Conservation (phyloP, 352 stramenopile genomes). For the Thraustochytrium sp. region DNA sequence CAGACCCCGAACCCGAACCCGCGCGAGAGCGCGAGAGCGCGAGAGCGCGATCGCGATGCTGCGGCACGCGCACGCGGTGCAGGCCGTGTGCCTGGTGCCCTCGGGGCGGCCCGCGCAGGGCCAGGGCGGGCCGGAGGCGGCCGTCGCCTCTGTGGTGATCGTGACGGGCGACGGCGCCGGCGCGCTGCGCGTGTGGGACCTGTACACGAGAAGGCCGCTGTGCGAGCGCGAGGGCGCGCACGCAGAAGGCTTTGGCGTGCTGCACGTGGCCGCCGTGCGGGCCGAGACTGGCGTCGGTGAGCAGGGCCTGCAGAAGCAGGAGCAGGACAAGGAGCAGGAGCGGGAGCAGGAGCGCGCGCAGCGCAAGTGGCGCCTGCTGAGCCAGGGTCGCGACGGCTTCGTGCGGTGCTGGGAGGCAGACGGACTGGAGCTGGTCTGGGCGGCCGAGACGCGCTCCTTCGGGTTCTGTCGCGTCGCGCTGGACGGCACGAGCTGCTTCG, state of each 20-base stretch:
- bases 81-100: not conserved
- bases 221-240: not conserved
- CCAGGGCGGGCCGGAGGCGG: not conserved
- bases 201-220: not conserved
- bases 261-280: not conserved
- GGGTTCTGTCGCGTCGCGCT: not conserved
- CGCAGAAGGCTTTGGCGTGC: not conserved
- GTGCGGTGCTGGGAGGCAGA: not conserved
- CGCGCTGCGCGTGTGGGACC: conserved; percentile 1
- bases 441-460: not conserved
- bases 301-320: no score
- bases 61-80: not conserved
- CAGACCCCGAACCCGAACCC: no score
- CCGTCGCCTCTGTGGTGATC: not conserved
- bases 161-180: not conserved
- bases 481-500: not conserved
- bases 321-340: no score
- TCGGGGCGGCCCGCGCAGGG: not conserved
- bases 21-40: not conserved
- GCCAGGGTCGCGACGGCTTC: not conserved
- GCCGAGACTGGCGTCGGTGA: not conserved
- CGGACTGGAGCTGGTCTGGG: not conserved
- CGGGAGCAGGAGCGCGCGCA: no score
- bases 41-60: not conserved
- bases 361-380: not conserved